These are phyloP conservation scores for Hypholoma sublateritium DNA, from an alignment of 768 basidiomycete genomes.

Conservation along the genomic window DNA sequence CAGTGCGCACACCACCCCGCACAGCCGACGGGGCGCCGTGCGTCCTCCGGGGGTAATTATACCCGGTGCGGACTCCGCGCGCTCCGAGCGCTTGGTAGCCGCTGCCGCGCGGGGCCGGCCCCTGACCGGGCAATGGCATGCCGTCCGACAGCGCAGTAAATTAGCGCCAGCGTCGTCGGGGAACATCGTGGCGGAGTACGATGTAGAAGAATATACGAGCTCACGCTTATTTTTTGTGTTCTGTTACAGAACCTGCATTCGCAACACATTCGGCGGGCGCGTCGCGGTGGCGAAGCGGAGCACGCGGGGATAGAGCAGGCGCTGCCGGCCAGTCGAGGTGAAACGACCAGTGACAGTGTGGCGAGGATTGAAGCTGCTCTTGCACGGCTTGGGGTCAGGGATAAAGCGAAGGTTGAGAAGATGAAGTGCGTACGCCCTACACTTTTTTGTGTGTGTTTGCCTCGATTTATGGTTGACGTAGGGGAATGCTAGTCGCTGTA, in stretches of 20 bases:
- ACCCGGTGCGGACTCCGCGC: not conserved
- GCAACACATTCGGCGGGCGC: constrained; percentile 5
- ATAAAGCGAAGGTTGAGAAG: not conserved
- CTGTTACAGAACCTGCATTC: constrained; percentile 14
- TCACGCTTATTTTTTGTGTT: not conserved
- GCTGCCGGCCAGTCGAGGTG: not conserved
- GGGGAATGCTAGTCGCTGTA: constrained; percentile 8
- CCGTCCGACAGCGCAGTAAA: too few species aligned
- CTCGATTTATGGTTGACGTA: not conserved
- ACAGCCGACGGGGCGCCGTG: too few species aligned
- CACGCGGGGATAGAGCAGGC: not conserved
- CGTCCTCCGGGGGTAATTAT: not conserved
- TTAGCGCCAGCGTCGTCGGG: too few species aligned
- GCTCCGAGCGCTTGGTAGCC: not conserved
- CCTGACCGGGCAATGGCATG: not conserved
- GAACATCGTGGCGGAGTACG: not conserved
- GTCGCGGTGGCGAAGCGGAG: not conserved
- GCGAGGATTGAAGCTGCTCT: constrained; percentile 2
- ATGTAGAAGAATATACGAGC: not conserved
- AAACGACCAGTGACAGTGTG: not conserved
- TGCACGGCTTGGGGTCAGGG: constrained; percentile 4
- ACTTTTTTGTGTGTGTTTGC: not conserved
- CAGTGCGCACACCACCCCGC: too few species aligned
- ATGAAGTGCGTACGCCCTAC: constrained; percentile 13
- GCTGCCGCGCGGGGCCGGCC: not conserved